Percentiles rank a stretch among this genome's conserved stretches.
Evolutionary conservation across 2,329 filamentous ascomycete genomes (phyloP).

Genomic region (Xylariales sp.): DNA sequence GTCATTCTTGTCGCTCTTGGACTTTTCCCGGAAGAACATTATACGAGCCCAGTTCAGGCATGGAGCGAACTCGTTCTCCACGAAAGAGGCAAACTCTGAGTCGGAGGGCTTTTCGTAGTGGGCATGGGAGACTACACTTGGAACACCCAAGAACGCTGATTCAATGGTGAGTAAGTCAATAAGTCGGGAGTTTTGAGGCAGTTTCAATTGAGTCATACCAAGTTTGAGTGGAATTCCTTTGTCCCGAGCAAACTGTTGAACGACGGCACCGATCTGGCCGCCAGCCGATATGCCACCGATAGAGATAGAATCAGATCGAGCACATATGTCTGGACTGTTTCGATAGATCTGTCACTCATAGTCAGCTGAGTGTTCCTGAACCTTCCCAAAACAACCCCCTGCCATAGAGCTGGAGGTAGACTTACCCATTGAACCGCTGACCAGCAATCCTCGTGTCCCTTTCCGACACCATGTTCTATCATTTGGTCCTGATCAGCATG

Average conservation of each 20-base stretch:
- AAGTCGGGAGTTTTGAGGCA: neutral
- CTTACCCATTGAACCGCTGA: slow-evolving; percentile 6
- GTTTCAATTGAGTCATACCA: neutral
- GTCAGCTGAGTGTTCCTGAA: neutral
- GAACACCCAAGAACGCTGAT: slow-evolving; percentile 4
- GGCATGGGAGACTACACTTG: neutral
- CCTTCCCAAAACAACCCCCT: neutral
- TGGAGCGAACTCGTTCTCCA: slow-evolving; percentile 7
- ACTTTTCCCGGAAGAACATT: slow-evolving; percentile 5
- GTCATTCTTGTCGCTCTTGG: neutral
- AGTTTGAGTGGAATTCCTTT: neutral
- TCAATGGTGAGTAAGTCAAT: neutral
- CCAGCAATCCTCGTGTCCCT: slow-evolving; percentile 6
- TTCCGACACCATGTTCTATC: slow-evolving; percentile 1
- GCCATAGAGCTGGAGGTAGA: too few relatives aligned
- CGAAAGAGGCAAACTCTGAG: slow-evolving; percentile 6
- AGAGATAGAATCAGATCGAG: slow-evolving; percentile 3
- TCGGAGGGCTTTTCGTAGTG: slow-evolving; percentile 3
- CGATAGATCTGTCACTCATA: neutral
- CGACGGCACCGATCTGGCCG: slow-evolving; percentile 4
- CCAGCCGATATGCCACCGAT: slow-evolving; percentile 8
- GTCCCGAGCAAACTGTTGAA: slow-evolving; percentile 5
- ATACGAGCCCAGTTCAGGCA: slow-evolving; percentile 7
- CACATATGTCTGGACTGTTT: neutral
- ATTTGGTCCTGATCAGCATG: neutral